Evolutionary conservation across 208 protist species (phyloP), one percentile per base, ranked within the genome.

Genomic region (Crithidia fasciculata): DNA sequence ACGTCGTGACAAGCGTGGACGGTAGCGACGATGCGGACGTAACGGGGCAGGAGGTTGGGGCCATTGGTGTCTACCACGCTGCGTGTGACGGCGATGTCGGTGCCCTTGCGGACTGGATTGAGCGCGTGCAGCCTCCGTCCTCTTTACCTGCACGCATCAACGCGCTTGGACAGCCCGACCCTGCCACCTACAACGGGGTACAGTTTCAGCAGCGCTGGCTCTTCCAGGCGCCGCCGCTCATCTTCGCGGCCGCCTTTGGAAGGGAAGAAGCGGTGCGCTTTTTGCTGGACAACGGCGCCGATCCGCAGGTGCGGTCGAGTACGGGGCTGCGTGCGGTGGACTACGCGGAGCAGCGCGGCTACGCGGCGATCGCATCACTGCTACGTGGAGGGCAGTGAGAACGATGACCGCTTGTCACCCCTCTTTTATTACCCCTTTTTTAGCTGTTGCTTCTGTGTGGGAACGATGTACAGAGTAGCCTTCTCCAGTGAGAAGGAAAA

Each of bases 181-280:
- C 85, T 13, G 58, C 58, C 41, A 76, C 58, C 50, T 92, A 92
- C 81, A 72, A 58, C 18, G 93, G 93, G 16, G 75, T 85, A 1
- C 86, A 88, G 63, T 92, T 95, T 68, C 71, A 92, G 75, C 74
- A 93, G 64, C 81, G 90, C 3, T 93, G 88, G 76, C 81, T 82
- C 41, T 97, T 90, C 69, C 62, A 70, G 5, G 93, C 90, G 28
- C 72, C 93, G 40, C 88, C 93, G 54, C 74, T 97, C 19, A 79
- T 88, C 62, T 94, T 85, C 56, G 93, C 93, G 13, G 86, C 87
- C 10, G 87, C 83, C 36, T 95, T 91, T 55, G 87, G 88, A 7
- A 80, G 93, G 16, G 90, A 95, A 77, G 81, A 84, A 6, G 93
- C 93, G 8, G 89, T 95, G 12, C 69, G 53, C 15, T 81, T 78